phyloP scores from a whole-genome alignment of 73 alveolate species.

The Tetrahymena thermophila region DNA sequence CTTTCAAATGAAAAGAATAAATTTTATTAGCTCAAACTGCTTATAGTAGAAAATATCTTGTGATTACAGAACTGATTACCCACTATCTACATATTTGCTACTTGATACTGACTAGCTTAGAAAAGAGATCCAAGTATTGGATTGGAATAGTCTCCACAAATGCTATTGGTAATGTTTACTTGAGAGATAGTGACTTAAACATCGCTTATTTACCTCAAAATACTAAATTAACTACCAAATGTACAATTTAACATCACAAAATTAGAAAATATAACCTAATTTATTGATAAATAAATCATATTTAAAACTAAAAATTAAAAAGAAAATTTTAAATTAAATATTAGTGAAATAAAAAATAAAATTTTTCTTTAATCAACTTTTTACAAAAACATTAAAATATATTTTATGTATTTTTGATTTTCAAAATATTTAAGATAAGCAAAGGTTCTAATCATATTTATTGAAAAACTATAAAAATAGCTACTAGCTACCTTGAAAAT shows the following conservation, averaged over 20 bases:
- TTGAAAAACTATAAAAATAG: no score
- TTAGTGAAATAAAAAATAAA: no score
- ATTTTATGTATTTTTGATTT: no score
- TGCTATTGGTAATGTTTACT: background rate
- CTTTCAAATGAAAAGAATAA: background rate
- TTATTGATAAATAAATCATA: no score
- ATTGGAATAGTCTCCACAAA: background rate
- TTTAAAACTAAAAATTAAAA: no score
- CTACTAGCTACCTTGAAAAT: no score
- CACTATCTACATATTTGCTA: background rate
- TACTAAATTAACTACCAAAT: background rate
- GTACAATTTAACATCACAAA: background rate
- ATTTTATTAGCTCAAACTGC: background rate
- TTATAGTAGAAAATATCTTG: background rate
- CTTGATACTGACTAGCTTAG: background rate
- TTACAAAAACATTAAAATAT: no score
- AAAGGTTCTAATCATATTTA: no score
- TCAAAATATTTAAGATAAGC: no score
- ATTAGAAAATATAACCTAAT: background rate
- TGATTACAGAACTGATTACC: background rate
- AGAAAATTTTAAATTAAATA: no score
- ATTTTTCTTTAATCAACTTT: no score
- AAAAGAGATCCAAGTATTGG: background rate
- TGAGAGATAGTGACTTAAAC: background rate
- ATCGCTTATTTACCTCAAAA: background rate